phyloP scores from a whole-genome alignment of 2,329 filamentous ascomycete species.

The Ascochyta lentis region DNA sequence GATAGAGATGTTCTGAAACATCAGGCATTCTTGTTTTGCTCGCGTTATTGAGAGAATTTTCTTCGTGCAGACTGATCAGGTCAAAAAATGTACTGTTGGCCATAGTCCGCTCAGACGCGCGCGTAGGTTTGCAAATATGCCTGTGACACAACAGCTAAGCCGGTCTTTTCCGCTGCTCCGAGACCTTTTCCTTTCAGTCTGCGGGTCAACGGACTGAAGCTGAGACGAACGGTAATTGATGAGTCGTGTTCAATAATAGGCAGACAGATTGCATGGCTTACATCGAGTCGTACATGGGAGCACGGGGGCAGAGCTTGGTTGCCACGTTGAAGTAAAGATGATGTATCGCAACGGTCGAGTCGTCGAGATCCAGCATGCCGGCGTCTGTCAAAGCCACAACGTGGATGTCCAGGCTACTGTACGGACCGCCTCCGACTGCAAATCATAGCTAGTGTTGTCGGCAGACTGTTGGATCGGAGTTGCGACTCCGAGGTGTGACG shows the following conservation, averaged over 20 bases:
- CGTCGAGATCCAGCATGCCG: constrained; percentile 5
- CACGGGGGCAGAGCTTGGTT: not conserved
- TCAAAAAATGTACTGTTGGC: not conserved
- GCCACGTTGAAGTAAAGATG: not conserved
- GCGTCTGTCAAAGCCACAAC: constrained; percentile 15
- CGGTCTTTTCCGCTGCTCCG: constrained; percentile 9
- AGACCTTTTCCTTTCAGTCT: not conserved
- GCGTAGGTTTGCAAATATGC: not conserved
- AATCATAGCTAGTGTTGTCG: constrained; percentile 11
- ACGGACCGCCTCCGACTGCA: constrained; percentile 18
- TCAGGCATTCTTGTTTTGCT: not conserved
- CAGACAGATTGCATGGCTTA: not conserved
- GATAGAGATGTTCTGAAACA: constrained; percentile 4
- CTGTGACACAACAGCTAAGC: constrained; percentile 2
- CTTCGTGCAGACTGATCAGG: constrained; percentile 10
- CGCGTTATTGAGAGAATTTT: not conserved
- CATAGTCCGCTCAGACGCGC: constrained; percentile 5
- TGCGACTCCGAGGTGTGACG: constrained; percentile 5
- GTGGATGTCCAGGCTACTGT: constrained; percentile 5
- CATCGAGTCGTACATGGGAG: not conserved
- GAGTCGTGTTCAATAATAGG: not conserved
- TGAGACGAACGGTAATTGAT: not conserved
- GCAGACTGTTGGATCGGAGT: constrained; percentile 2
- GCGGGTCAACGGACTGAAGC: not conserved
- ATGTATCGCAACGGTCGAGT: constrained; percentile 9